These are phyloP conservation scores for Carex scoparia DNA, from an alignment of 176 grass and related monocot species.

Conservation along the genomic window DNA sequence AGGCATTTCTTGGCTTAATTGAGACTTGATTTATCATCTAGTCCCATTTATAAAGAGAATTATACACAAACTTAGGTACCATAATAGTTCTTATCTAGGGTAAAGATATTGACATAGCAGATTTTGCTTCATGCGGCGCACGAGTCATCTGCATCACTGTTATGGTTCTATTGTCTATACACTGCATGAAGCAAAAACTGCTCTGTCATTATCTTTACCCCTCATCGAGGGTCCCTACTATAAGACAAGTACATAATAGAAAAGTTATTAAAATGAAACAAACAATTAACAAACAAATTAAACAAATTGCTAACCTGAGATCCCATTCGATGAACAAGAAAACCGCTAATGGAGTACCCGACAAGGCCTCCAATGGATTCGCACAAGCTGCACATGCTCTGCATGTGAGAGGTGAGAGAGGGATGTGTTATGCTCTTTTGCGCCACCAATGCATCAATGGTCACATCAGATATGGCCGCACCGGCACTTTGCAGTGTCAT, in stretches of 20 bases:
- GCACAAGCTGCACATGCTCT: slow-evolving; percentile 68
- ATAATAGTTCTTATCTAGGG: too few relatives aligned
- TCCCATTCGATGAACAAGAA: slow-evolving; percentile 75
- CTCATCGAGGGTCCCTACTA: too few relatives aligned
- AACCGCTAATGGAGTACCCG: slow-evolving; percentile 70
- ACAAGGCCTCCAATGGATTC: slow-evolving; percentile 65
- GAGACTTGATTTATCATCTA: not conserved
- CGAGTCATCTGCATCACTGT: too few relatives aligned
- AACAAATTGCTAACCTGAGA: slow-evolving; percentile 40
- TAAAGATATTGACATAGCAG: too few relatives aligned
- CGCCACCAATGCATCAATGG: slow-evolving; percentile 71
- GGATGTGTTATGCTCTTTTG: slow-evolving; percentile 66
- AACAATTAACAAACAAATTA: not conserved
- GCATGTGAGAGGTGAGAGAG: slow-evolving; percentile 61
- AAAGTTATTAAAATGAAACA: not conserved
- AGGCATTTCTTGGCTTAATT: not conserved
- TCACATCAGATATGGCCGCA: slow-evolving; percentile 67
- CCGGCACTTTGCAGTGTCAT: slow-evolving; percentile 52
- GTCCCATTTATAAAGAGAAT: not conserved
- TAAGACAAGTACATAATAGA: too few relatives aligned
- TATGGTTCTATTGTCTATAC: too few relatives aligned
- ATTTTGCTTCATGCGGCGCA: too few relatives aligned
- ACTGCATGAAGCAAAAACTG: too few relatives aligned
- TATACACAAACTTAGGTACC: not conserved
- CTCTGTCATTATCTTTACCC: too few relatives aligned